Evolutionary conservation across 345 rosid genomes (phyloP).

Genomic region (Clarkia xantiana): DNA sequence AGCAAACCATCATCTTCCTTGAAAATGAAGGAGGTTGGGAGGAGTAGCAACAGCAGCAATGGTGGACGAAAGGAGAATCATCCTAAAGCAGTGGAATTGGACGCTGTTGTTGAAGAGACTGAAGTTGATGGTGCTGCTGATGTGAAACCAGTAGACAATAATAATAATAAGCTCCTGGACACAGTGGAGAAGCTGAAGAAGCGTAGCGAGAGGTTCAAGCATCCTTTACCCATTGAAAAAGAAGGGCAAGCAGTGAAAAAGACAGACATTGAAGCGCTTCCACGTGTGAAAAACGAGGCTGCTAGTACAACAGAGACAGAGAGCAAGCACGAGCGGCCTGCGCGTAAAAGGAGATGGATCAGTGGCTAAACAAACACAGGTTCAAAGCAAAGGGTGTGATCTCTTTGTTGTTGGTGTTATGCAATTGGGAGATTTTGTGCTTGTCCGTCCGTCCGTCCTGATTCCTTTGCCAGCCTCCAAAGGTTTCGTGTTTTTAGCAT

Average conservation of each 20-base stretch:
- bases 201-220: conserved; percentile 93
- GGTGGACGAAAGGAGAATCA: background rate
- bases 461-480: too few species aligned
- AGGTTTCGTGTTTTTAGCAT: too few species aligned
- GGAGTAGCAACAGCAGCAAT: conserved; percentile 23
- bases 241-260: conserved; percentile 40
- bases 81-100: conserved; percentile 14
- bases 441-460: too few species aligned
- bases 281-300: conserved; percentile 39
- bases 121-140: background rate
- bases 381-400: too few species aligned
- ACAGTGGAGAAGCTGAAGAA: conserved; percentile 96
- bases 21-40: conserved; percentile 46
- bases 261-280: conserved; percentile 43
- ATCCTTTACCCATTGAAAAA: conserved; percentile 79
- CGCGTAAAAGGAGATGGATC: too few species aligned
- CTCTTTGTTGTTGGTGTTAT: too few species aligned
- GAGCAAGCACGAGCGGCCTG: conserved; percentile 55
- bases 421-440: too few species aligned
- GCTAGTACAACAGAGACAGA: conserved; percentile 36
- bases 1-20: conserved; percentile 48
- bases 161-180: conserved; percentile 70
- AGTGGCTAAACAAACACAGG: too few species aligned
- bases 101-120: background rate
- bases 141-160: conserved; percentile 17